Percentiles rank a stretch among this genome's conserved stretches.
phyloP scores from a whole-genome alignment of 129 eudicot species.

The Flaveria ramosissima region DNA sequence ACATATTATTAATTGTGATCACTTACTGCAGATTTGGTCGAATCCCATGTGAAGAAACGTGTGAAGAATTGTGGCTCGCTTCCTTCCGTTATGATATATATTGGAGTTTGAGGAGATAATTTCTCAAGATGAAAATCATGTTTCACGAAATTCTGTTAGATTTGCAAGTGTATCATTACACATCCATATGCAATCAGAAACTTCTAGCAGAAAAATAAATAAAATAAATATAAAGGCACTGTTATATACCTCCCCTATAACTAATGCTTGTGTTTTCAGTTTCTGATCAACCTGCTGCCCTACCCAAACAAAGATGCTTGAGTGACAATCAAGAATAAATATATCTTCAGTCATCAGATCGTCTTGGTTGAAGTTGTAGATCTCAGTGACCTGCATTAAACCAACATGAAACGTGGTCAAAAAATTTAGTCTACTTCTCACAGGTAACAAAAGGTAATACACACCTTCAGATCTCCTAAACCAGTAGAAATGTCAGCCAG shows the following conservation, averaged over 20 bases:
- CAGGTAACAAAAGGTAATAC: constrained; percentile 11
- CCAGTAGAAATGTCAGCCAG: constrained; percentile 36
- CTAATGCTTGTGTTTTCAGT: constrained; percentile 64
- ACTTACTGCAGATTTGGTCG: constrained; percentile 76
- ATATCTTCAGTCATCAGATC: constrained; percentile 96
- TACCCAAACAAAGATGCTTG: constrained; percentile 87
- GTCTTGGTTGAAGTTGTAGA: constrained; percentile 82
- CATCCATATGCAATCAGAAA: constrained; percentile 14
- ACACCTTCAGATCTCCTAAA: constrained; percentile 79
- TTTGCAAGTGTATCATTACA: constrained; percentile 21
- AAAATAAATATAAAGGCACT: not conserved
- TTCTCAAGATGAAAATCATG: constrained; percentile 78
- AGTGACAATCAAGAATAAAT: constrained; percentile 80
- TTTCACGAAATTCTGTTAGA: constrained; percentile 55
- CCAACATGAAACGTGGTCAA: not conserved
- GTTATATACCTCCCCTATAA: constrained; percentile 70
- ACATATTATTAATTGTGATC: constrained; percentile 8
- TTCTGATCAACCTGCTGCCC: constrained; percentile 77
- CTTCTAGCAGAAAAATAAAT: constrained; percentile 14
- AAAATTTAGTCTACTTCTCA: not conserved
- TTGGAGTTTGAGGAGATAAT: constrained; percentile 64
- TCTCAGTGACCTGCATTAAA: constrained; percentile 71
- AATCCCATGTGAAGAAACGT: constrained; percentile 92
- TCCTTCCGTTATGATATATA: constrained; percentile 76
- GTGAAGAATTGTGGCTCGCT: constrained; percentile 93